Base-by-base conservation (phyloP, 768 basidiomycete species). In the Cystobasidium ongulense region DNA sequence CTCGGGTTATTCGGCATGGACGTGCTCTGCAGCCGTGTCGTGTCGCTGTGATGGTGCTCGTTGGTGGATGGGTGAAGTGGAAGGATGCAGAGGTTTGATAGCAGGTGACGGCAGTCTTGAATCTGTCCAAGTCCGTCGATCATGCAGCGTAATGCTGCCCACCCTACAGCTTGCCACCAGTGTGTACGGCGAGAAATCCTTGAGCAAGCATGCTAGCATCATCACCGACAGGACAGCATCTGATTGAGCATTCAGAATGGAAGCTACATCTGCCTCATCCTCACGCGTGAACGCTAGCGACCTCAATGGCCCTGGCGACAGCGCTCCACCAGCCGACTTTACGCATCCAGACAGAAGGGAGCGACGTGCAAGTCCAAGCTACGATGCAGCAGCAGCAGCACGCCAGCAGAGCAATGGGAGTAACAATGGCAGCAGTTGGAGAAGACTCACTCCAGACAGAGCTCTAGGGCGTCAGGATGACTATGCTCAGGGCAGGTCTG, bases 391-490 rank as follows among this genome's bases (percentile, higher is more conserved):
- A n/a, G 64, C 39, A 38, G 39, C 50, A 29, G 31, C 10, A 52
- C 68, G 54, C 15, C 43, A 54, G 53, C 52, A 43, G n/a, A 71
- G 11, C 18, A 67, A 64, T 25, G 36, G 50, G 7, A 27, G 38
- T 27, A 46, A 66, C 25, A 33, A 36, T 17, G 27, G 36, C 43
- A 52, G 36, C 27, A 68, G 33, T 54, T 38, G 31, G 38, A 68
- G 53, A 29, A 33, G 68, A 33, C 18, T 57, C 53, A 71, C 68
- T n/a, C 68, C 65, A 23, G 68, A 71, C 17, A 71, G 68, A 38
- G 46, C 50, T n/a, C 54, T 71, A 5, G 68, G 46, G 21, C 25
- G 23, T 10, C n/a, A 53, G 25, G 23, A 41, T 27, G 38, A 41
- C 29, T 17, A 27, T 8, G 8, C 41, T 25, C 35, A 41, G 7